Conservation (phyloP, 169 alveolate species). For the Babesia ovis region DNA sequence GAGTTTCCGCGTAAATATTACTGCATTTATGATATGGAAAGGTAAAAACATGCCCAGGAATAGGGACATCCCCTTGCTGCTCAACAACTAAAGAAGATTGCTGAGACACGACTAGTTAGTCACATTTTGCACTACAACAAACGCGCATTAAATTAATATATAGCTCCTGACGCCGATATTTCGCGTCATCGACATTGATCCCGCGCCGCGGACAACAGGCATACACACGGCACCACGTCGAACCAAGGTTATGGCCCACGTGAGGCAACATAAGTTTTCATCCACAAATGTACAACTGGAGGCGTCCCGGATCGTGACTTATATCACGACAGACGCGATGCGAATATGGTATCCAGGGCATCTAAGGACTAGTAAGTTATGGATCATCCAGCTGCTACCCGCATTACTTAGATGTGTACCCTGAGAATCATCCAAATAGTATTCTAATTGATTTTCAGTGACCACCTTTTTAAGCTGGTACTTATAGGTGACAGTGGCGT, state of each 20-base stretch:
- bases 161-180: background rate
- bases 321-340: conserved; percentile 3
- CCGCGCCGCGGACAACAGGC: background rate
- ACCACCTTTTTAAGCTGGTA: conserved; percentile 94
- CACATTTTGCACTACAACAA: background rate
- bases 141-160: background rate
- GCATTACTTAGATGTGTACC: background rate
- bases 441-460: conserved; percentile 65
- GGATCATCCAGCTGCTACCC: background rate
- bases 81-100: background rate
- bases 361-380: conserved; percentile 64
- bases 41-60: background rate
- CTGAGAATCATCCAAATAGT: background rate
- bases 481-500: conserved; percentile 98
- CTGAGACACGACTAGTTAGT: background rate
- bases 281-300: background rate
- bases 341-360: conserved; percentile 47
- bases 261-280: background rate
- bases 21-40: background rate
- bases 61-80: background rate
- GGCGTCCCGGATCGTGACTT: conserved; percentile 5
- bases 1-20: background rate
- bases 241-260: background rate
- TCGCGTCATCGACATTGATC: background rate
- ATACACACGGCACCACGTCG: conserved; percentile 20